Conservation (phyloP, 768 basidiomycete genomes). For the Coprinopsis marcescibilis region DNA sequence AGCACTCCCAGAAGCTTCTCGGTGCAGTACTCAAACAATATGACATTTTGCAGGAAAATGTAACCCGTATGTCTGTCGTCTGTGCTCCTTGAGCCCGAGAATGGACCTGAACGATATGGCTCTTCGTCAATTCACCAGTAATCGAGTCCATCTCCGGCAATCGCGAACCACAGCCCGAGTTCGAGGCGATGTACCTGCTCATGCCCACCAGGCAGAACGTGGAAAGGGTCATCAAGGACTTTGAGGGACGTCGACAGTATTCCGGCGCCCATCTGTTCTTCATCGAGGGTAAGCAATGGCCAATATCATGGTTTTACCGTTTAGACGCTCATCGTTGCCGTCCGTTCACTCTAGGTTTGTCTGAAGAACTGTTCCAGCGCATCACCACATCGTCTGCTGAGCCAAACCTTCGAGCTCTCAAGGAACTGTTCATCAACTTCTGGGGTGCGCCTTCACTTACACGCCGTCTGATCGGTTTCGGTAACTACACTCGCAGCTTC, state of each 20-base stretch:
- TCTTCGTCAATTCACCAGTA: conserved; percentile 41
- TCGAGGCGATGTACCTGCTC: conserved; percentile 91
- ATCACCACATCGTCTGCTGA: conserved; percentile 73
- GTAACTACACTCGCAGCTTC: conserved; percentile 44
- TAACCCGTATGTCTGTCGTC: conserved; percentile 66
- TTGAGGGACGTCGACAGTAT: conserved; percentile 61
- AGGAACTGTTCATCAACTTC: conserved; percentile 90
- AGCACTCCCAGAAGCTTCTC: conserved; percentile 79
- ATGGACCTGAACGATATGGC: background rate
- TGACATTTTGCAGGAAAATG: conserved; percentile 93
- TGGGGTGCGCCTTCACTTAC: conserved; percentile 56
- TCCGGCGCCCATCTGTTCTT: conserved; percentile 89
- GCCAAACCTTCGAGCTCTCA: conserved; percentile 67
- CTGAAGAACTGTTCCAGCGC: conserved; percentile 71
- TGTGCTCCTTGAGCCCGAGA: background rate
- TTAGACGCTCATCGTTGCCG: too few relatives aligned
- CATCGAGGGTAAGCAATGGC: conserved; percentile 70
- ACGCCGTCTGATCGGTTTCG: background rate
- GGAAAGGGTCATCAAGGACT: conserved; percentile 85
- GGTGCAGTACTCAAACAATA: conserved; percentile 86
- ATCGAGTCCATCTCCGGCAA: conserved; percentile 85
- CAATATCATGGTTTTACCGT: too few relatives aligned
- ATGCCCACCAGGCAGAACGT: conserved; percentile 96
- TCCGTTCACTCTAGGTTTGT: conserved; percentile 48
- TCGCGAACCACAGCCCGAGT: conserved; percentile 76